Conservation (phyloP, 2,329 filamentous ascomycete species). For the Aspergillus novofumigatus region DNA sequence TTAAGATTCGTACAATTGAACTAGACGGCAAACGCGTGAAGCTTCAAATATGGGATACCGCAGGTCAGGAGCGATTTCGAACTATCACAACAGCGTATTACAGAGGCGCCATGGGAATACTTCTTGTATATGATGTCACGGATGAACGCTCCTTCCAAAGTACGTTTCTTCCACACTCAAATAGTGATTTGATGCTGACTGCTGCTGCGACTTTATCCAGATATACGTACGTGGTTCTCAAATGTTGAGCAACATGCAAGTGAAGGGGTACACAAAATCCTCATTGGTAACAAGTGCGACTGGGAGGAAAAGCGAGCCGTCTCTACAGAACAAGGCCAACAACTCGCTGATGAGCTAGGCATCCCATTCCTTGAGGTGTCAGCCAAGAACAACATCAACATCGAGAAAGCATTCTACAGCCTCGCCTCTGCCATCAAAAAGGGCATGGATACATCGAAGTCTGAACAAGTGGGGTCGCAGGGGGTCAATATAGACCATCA, state of each 20-base stretch:
- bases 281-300: conserved; percentile 99
- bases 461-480: conserved; percentile 56
- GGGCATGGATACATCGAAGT: conserved; percentile 87
- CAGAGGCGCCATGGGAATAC: conserved; percentile 94
- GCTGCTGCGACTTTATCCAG: conserved; percentile 45
- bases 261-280: conserved; percentile 98
- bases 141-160: conserved; percentile 95
- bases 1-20: conserved; percentile 99
- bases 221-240: conserved; percentile 99
- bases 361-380: conserved; percentile 98
- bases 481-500: conserved; percentile 67
- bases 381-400: conserved; percentile 99
- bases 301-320: conserved; percentile 99
- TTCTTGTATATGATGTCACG: conserved; percentile 97
- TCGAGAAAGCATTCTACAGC: conserved; percentile 96
- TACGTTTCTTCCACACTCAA: conserved; percentile 46
- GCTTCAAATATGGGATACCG: conserved; percentile 99
- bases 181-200: conserved; percentile 6
- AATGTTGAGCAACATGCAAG: conserved; percentile 98
- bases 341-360: conserved; percentile 88
- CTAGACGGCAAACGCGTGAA: conserved; percentile 98
- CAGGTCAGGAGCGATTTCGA: conserved; percentile 95
- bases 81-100: conserved; percentile 99
- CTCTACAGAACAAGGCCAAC: conserved; percentile 87
- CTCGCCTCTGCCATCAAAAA: conserved; percentile 98